Conservation (phyloP, 805 yeast species). For the Alloascoidea hylecoeti region DNA sequence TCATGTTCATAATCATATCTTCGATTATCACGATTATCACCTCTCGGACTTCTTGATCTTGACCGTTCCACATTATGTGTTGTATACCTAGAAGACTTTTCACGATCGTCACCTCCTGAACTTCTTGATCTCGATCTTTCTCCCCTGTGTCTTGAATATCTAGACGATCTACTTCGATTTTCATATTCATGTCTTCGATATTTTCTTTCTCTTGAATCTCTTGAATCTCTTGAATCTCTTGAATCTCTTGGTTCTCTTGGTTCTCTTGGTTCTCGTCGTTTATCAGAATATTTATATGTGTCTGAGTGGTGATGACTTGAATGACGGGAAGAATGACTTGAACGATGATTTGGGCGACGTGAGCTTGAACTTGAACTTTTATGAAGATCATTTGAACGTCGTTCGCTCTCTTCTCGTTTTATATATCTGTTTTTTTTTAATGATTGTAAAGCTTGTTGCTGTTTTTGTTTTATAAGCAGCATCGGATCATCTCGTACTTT, state of each 20-base stretch:
- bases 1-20: neutral
- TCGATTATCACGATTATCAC: neutral
- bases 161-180: neutral
- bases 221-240: neutral
- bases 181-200: neutral
- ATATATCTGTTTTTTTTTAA: neutral
- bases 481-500: conserved; percentile 35
- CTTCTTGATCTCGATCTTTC: too few relatives aligned
- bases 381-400: too few relatives aligned
- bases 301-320: too few relatives aligned
- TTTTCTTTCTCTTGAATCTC: neutral
- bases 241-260: neutral
- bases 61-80: too few relatives aligned
- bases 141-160: too few relatives aligned
- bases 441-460: conserved; percentile 9
- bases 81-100: too few relatives aligned
- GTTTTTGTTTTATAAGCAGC: conserved; percentile 23
- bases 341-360: too few relatives aligned
- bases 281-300: too few relatives aligned
- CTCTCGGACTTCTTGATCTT: neutral
- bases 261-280: too few relatives aligned
- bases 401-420: neutral
- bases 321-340: too few relatives aligned
- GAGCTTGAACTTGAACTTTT: too few relatives aligned
- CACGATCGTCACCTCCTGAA: too few relatives aligned